A percentile compares a stretch with the other conserved stretches of the same genome.
Evolutionary conservation across 371 early-diverging fungal genomes (phyloP).

Genomic region (Rhizopus microsporus): DNA sequence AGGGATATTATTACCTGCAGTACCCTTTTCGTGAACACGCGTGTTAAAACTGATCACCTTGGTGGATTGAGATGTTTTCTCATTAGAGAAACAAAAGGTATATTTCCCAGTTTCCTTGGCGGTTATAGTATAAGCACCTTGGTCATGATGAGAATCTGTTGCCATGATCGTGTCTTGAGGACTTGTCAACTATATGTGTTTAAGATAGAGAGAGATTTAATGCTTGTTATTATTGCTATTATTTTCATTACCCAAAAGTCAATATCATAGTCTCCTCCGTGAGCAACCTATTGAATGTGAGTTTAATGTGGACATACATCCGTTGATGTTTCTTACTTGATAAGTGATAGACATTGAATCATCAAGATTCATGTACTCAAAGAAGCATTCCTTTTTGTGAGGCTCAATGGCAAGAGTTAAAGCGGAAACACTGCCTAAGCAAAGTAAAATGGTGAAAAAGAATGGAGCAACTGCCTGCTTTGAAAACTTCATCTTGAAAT

Average conservation of each 20-base stretch:
- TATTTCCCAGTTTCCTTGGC: conserved; percentile 61
- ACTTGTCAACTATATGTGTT: conserved; percentile 50
- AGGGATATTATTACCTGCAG: conserved; percentile 29
- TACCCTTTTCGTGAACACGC: conserved; percentile 32
- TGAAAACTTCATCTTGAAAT: too few relatives aligned
- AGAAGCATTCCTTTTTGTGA: conserved; percentile 61
- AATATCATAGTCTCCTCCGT: conserved; percentile 68
- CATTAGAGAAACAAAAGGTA: conserved; percentile 80
- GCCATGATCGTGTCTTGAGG: conserved; percentile 53
- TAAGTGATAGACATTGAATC: conserved; percentile 68
- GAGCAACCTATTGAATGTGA: conserved; percentile 52
- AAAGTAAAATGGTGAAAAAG: conserved; percentile 10
- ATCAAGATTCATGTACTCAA: conserved; percentile 55
- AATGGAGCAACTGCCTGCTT: not conserved
- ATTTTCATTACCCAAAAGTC: conserved; percentile 55
- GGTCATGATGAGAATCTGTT: conserved; percentile 45
- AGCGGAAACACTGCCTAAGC: conserved; percentile 8
- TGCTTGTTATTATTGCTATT: not conserved
- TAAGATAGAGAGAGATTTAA: not conserved
- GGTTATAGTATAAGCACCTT: conserved; percentile 54
- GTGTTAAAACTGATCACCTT: conserved; percentile 61
- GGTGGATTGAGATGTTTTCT: conserved; percentile 50
- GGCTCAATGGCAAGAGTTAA: conserved; percentile 52
- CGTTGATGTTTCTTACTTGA: conserved; percentile 41
- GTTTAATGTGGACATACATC: not conserved